A percentile compares a stretch with the other conserved stretches of the same genome.
phyloP scores from a whole-genome alignment of 768 basidiomycete species.

The Mycena belliarum region DNA sequence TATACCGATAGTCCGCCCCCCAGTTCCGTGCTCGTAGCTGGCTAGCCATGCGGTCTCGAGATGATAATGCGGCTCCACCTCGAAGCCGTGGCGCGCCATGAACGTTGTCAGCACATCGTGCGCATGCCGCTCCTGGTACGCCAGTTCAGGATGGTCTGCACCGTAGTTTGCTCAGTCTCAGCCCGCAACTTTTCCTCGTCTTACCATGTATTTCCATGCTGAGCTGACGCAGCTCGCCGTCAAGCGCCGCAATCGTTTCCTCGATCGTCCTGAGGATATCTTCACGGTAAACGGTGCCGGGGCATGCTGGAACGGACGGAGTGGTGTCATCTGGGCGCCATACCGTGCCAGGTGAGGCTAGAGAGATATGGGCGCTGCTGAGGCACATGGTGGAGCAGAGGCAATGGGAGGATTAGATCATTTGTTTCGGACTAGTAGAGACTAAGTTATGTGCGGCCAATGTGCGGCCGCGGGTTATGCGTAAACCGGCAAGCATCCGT shows the following conservation, averaged over 20 bases:
- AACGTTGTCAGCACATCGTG: constrained; percentile 72
- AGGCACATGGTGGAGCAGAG: no score
- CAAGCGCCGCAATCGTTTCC: constrained; percentile 50
- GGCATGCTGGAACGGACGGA: constrained; percentile 24
- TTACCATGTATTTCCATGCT: constrained; percentile 76
- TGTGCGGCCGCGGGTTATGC: no score
- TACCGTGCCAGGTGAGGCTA: neutral
- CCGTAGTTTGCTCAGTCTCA: neutral
- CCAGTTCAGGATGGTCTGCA: constrained; percentile 70
- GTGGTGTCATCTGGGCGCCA: constrained; percentile 24
- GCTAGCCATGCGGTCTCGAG: constrained; percentile 80
- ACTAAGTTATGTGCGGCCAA: no score
- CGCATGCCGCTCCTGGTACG: constrained; percentile 69
- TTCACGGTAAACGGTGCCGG: constrained; percentile 44
- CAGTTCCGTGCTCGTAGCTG: constrained; percentile 60
- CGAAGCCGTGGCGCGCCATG: constrained; percentile 65
- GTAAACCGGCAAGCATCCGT: no score
- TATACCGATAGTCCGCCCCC: constrained; percentile 71
- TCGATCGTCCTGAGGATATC: constrained; percentile 67
- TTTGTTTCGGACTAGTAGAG: no score
- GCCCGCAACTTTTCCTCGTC: constrained; percentile 1
- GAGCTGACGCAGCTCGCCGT: constrained; percentile 54
- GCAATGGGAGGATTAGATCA: no score
- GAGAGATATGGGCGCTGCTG: no score
- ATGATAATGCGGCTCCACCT: constrained; percentile 59